Conservation (phyloP, 257 asterid species). For the Rehmannia glutinosa region DNA sequence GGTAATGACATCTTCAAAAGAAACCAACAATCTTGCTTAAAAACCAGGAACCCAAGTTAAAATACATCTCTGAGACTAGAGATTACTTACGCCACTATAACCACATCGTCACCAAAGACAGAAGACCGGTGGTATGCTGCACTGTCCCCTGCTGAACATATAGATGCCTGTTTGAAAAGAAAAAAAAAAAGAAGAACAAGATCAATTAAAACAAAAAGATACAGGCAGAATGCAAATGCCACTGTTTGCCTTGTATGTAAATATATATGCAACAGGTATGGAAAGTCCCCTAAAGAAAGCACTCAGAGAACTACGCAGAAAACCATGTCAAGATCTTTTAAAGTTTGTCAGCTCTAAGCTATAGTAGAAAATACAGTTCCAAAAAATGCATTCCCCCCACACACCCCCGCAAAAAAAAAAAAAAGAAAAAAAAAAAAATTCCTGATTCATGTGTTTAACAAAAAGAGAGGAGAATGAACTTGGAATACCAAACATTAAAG, state of each 20-base stretch:
- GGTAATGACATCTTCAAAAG: neutral
- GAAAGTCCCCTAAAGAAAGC: neutral
- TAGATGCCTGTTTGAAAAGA: conserved; percentile 59
- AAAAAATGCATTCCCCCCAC: too few species aligned
- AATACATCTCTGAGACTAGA: neutral
- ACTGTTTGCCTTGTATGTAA: neutral
- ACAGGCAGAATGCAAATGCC: neutral
- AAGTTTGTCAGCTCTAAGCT: neutral
- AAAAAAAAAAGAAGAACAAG: neutral
- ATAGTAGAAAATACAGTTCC: neutral
- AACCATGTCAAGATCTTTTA: neutral
- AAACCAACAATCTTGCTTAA: neutral
- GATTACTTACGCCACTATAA: conserved; percentile 88
- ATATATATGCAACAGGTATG: neutral
- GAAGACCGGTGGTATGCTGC: conserved; percentile 90
- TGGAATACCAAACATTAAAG: neutral
- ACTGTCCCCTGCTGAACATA: conserved; percentile 85
- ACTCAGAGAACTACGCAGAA: neutral
- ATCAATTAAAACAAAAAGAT: neutral
- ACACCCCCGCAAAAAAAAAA: too few species aligned
- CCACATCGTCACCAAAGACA: conserved; percentile 90
- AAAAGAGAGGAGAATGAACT: neutral
- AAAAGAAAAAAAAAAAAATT: neutral
- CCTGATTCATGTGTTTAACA: neutral
- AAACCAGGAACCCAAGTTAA: neutral